Evolutionary conservation across 1,139 yeast genomes (phyloP), one percentile per base, ranked within the genome.

Genomic region (Suhomyces maxii): DNA sequence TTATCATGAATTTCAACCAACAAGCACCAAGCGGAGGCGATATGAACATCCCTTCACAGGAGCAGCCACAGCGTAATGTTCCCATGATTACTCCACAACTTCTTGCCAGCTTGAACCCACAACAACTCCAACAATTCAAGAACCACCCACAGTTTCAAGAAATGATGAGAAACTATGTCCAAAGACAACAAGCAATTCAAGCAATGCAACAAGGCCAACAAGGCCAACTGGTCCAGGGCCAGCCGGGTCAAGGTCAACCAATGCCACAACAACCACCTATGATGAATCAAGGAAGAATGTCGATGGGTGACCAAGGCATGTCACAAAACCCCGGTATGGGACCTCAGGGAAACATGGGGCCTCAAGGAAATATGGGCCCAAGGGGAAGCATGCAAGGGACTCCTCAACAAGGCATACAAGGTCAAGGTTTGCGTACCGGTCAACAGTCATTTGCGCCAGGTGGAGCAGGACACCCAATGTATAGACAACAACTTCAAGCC

Each of bases 121-220:
- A 75, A 52, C 79, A 76, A 46, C 68, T 76, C 36, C 77, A 77
- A 51, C 74, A 78, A 49, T 66, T 79, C 54, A 73, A 77, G 46
- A 68, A 62, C 56, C 79, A 77, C 53, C 79, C 79, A 3, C 79
- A 73, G 50, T 73, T 71, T 52, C 77, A 70, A 49, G 70, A 65
- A 34, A 64, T 71, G 44, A 64, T 74, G 61, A 60, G 71, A 36
- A 66, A 65, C 45, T 70, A 68, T 50, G 52, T 67, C 52, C 76
- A 71, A 48, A 56, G 67, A 56, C 82, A 63, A 58, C 78, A 59
- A 57, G 53, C 62, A 50, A 51, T 63, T 48, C 77, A 59, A 51
- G 68, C 67, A 35, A 71, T 65, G 50, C 71, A 65, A 47, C 71
- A 62, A 30, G 23, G 23, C 1, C 23, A 18, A 18, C 23, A 4